Percentiles rank a stretch among this genome's conserved stretches.
These are phyloP conservation scores for Mytilinidion resinicola DNA, from an alignment of 495 filamentous ascomycete genomes.

Conservation along the genomic window DNA sequence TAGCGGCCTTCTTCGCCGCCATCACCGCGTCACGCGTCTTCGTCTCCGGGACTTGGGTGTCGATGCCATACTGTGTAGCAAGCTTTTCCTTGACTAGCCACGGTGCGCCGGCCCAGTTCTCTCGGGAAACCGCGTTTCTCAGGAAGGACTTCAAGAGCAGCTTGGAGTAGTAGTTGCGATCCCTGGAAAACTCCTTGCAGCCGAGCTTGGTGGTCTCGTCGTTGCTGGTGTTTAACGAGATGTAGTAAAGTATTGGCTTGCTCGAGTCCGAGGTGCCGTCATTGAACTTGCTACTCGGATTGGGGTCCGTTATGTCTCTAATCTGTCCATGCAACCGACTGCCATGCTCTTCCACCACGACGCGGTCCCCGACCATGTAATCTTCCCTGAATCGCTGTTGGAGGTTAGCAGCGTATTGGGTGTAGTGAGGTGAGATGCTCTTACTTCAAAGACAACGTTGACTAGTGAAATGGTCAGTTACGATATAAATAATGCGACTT, in stretches of 20 bases:
- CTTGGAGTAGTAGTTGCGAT: constrained; percentile 92
- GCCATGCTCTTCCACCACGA: constrained; percentile 64
- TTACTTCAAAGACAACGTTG: constrained; percentile 57
- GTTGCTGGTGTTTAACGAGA: constrained; percentile 15
- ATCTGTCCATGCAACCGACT: constrained; percentile 72
- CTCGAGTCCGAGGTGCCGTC: constrained; percentile 2
- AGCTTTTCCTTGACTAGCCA: constrained; percentile 89
- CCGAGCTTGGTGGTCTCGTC: constrained; percentile 16
- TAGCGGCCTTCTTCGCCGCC: constrained; percentile 21
- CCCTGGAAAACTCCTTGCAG: constrained; percentile 54
- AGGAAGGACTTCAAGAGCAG: constrained; percentile 89
- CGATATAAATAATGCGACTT: background rate
- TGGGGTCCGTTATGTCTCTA: constrained; percentile 46
- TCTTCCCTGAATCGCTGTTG: constrained; percentile 82
- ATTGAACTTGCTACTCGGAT: constrained; percentile 63
- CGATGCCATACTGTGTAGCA: constrained; percentile 77
- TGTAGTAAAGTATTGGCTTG: constrained; percentile 16
- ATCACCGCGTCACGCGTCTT: constrained; percentile 39
- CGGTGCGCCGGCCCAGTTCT: constrained; percentile 89
- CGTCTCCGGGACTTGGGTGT: constrained; percentile 74
- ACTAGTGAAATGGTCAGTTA: constrained; percentile 43
- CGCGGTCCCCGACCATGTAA: constrained; percentile 87
- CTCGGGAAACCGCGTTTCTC: constrained; percentile 84
- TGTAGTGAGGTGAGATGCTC: constrained; percentile 24
- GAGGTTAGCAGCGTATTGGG: constrained; percentile 21